phyloP scores from a whole-genome alignment of 371 early-diverging fungal species.

The Cladochytrium tenue region DNA sequence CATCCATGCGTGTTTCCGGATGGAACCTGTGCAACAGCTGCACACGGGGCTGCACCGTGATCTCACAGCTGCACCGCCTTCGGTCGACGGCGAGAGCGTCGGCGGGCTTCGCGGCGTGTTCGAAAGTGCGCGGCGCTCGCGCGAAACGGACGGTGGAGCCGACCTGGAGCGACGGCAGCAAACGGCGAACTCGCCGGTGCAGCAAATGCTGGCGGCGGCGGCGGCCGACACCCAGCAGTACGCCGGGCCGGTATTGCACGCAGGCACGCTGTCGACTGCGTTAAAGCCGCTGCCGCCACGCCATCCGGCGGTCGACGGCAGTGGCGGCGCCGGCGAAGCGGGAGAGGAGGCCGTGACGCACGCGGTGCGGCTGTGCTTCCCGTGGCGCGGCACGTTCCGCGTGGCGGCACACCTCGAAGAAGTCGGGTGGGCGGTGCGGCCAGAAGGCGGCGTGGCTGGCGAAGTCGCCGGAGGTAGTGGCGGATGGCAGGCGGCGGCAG shows the following conservation, averaged over 20 bases:
- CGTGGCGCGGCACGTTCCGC: constrained; percentile 18
- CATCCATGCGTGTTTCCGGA: constrained; percentile 19
- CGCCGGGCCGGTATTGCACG: not conserved
- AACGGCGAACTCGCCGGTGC: not conserved
- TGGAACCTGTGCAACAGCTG: constrained; percentile 29
- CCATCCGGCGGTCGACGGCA: not conserved
- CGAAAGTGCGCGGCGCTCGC: not conserved
- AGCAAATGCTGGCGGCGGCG: not conserved
- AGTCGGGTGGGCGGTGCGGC: too few relatives aligned
- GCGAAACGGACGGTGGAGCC: not conserved
- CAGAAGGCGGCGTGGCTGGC: not conserved
- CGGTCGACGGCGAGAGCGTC: not conserved
- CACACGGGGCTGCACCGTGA: constrained; percentile 12
- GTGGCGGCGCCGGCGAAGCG: constrained; percentile 10
- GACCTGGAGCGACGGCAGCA: not conserved
- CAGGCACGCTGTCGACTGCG: constrained; percentile 6
- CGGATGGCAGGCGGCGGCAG: not conserved
- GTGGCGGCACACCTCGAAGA: constrained; percentile 13
- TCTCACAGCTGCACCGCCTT: not conserved
- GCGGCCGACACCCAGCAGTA: not conserved
- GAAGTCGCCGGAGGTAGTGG: not conserved
- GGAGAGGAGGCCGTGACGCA: not conserved
- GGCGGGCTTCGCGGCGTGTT: constrained; percentile 7
- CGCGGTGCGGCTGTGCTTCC: constrained; percentile 14
- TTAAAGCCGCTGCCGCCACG: constrained; percentile 9